Conservation (phyloP, 305 asterid species). For the Plantago coronopus region DNA sequence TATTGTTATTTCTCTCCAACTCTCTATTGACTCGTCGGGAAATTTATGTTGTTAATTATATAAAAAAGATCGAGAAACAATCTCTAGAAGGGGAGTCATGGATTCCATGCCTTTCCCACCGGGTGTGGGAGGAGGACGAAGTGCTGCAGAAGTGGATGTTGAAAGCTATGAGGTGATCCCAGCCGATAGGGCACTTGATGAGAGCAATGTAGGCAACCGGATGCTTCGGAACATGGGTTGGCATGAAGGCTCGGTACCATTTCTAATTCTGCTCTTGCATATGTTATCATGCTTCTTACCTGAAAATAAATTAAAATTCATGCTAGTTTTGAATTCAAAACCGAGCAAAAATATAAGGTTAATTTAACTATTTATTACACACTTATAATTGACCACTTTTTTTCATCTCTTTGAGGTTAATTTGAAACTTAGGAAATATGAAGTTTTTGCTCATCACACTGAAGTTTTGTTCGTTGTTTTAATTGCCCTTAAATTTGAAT, state of each 20-base stretch:
- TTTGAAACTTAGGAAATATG: no score
- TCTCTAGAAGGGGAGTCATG: conserved; percentile 62
- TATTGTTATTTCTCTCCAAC: conserved; percentile 39
- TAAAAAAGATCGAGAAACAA: conserved; percentile 76
- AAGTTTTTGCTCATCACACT: no score
- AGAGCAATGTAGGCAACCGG: conserved; percentile 91
- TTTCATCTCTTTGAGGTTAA: no score
- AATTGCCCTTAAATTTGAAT: not conserved
- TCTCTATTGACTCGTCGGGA: conserved; percentile 68
- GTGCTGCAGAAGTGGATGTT: conserved; percentile 52
- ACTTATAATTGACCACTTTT: not conserved
- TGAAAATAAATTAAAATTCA: no score
- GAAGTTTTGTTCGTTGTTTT: no score
- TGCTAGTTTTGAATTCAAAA: no score
- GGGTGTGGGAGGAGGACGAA: conserved; percentile 96
- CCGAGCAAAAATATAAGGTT: no score
- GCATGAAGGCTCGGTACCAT: conserved; percentile 99
- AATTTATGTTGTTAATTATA: conserved; percentile 61
- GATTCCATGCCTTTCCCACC: conserved; percentile 99
- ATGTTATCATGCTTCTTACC: not conserved
- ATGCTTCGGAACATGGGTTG: conserved; percentile 99
- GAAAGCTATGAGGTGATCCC: conserved; percentile 88
- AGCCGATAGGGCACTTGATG: conserved; percentile 86
- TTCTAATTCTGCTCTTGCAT: conserved; percentile 47
- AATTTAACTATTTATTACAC: not conserved